Evolutionary conservation across 2,329 filamentous ascomycete species (phyloP).

Genomic region (Arthrobotrys iridis): DNA sequence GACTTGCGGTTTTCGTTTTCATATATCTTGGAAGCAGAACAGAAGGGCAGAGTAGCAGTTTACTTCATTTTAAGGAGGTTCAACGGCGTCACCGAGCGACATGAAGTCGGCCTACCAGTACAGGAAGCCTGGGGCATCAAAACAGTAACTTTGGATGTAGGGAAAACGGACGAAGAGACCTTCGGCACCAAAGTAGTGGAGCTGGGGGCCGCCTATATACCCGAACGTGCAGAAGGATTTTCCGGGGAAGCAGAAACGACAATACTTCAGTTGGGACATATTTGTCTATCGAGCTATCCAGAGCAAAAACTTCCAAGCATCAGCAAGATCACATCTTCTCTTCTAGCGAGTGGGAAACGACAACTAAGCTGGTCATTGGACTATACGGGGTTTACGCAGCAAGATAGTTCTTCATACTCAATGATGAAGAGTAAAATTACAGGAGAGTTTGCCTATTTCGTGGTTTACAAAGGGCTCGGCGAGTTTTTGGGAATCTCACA

Average conservation of each 20-base stretch:
- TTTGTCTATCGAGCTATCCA: constrained; percentile 23
- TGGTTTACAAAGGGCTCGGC: constrained; percentile 55
- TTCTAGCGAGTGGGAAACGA: constrained; percentile 24
- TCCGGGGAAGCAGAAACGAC: not conserved
- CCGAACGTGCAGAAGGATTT: not conserved
- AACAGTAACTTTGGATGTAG: constrained; percentile 40
- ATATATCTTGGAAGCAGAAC: constrained; percentile 37
- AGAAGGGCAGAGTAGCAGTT: constrained; percentile 52
- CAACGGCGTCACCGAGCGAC: constrained; percentile 25
- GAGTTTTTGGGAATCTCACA: constrained; percentile 55
- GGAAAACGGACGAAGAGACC: constrained; percentile 36
- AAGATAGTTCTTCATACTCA: constrained; percentile 3
- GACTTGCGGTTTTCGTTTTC: constrained; percentile 54
- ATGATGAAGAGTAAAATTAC: constrained; percentile 55
- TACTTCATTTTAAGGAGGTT: constrained; percentile 52
- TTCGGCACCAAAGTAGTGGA: constrained; percentile 43
- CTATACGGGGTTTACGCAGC: constrained; percentile 11
- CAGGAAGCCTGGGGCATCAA: constrained; percentile 52
- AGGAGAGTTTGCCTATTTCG: constrained; percentile 56
- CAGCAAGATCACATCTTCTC: constrained; percentile 34
- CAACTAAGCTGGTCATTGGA: constrained; percentile 56
- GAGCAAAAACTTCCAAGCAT: constrained; percentile 51
- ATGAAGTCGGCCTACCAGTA: constrained; percentile 40
- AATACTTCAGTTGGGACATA: constrained; percentile 17
- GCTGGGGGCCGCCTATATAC: constrained; percentile 30